A percentile compares a stretch with the other conserved stretches of the same genome.
Conservation (phyloP, 1,139 yeast genomes). For the Geotrichum aggregatum region DNA sequence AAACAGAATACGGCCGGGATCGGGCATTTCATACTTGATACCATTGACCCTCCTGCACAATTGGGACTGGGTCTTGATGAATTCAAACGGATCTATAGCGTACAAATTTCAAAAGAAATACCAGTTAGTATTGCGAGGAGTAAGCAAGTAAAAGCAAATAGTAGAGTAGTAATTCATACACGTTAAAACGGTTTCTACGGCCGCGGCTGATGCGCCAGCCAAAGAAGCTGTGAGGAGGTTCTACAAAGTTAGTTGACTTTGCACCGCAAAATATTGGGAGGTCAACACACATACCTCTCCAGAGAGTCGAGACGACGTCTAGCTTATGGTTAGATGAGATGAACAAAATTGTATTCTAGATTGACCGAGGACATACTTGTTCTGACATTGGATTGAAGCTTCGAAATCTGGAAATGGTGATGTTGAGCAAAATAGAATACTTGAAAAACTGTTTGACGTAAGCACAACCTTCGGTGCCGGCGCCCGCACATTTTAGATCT, state of each 20-base stretch:
- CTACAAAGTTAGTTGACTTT: conserved; percentile 22
- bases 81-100: conserved; percentile 65
- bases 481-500: too few species aligned
- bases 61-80: conserved; percentile 69
- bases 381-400: too few species aligned
- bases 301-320: too few species aligned
- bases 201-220: conserved; percentile 73
- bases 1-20: conserved; percentile 50
- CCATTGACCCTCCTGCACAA: conserved; percentile 47
- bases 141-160: neutral
- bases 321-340: too few species aligned
- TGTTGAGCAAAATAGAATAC: too few species aligned
- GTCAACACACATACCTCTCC: too few species aligned
- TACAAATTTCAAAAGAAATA: neutral
- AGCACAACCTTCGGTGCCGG: neutral
- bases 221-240: conserved; percentile 54
- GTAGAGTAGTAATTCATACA: conserved; percentile 42
- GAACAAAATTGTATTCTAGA: neutral
- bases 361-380: neutral
- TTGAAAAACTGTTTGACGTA: too few species aligned
- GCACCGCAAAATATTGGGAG: too few species aligned
- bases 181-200: conserved; percentile 64
- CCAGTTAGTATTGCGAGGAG: neutral
- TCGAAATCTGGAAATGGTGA: too few species aligned
- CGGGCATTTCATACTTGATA: conserved; percentile 40